Conservation (phyloP, 1,284 basidiomycete genomes). For the Microbotryum violaceum region DNA sequence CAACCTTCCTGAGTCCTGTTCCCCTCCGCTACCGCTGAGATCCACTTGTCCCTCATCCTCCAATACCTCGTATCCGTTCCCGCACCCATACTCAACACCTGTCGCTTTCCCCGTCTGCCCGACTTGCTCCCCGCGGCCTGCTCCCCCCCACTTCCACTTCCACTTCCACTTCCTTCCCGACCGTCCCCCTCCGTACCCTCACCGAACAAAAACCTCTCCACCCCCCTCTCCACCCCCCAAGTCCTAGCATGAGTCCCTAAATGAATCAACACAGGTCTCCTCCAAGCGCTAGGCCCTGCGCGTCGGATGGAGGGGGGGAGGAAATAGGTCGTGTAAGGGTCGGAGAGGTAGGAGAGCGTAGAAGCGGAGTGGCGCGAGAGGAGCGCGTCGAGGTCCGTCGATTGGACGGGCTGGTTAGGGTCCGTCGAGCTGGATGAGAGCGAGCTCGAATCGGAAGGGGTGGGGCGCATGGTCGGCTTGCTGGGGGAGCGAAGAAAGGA, state of each 20-base stretch:
- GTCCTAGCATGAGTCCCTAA: slow-evolving; percentile 86
- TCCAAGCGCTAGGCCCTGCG: background rate
- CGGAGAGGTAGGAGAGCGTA: slow-evolving; percentile 62
- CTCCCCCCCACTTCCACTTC: slow-evolving; percentile 37
- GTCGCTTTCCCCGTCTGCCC: slow-evolving; percentile 44
- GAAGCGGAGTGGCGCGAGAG: slow-evolving; percentile 72
- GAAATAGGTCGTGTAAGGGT: slow-evolving; percentile 60
- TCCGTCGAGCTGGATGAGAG: no score
- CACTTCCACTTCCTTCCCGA: slow-evolving; percentile 35
- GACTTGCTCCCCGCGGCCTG: no score
- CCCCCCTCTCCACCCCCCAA: slow-evolving; percentile 67
- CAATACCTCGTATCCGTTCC: slow-evolving; percentile 92
- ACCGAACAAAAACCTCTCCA: slow-evolving; percentile 57
- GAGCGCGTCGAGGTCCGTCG: slow-evolving; percentile 66
- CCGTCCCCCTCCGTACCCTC: background rate
- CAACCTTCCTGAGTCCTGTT: slow-evolving; percentile 50
- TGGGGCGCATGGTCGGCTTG: no score
- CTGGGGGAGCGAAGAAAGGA: no score
- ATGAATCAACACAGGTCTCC: slow-evolving; percentile 70
- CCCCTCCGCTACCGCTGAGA: background rate
- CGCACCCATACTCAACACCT: slow-evolving; percentile 82
- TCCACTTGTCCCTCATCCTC: slow-evolving; percentile 57
- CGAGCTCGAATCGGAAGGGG: no score
- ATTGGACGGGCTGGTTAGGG: slow-evolving; percentile 51
- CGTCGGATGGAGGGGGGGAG: slow-evolving; percentile 58